A percentile compares a stretch with the other conserved stretches of the same genome.
Evolutionary conservation across 164 flowering plant genomes (phyloP).

Genomic region (Sextonia rubra): DNA sequence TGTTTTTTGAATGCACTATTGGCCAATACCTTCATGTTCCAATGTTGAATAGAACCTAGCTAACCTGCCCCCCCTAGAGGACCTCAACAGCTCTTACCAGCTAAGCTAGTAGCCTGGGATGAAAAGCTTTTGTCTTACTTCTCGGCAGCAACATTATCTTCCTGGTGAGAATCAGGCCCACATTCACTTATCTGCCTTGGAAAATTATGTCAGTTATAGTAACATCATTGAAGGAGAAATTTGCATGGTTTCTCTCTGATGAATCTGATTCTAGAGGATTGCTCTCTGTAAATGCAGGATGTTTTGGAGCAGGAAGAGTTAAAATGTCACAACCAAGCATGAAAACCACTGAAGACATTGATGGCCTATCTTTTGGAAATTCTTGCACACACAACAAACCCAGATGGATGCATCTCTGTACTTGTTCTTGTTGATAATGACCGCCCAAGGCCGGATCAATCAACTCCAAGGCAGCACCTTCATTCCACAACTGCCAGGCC

Average conservation of each 20-base stretch:
- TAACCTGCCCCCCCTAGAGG: too few relatives aligned
- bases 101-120: too few relatives aligned
- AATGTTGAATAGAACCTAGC: too few relatives aligned
- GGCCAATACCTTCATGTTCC: too few relatives aligned
- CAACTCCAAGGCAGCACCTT: constrained; percentile 7
- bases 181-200: not conserved
- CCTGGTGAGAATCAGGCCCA: too few relatives aligned
- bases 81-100: too few relatives aligned
- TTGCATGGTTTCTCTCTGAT: not conserved
- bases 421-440: not conserved
- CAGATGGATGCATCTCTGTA: constrained; percentile 11
- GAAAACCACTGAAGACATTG: constrained; percentile 8
- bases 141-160: too few relatives aligned
- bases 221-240: not conserved
- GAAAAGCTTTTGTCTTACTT: too few relatives aligned
- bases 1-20: too few relatives aligned
- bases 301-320: constrained; percentile 2
- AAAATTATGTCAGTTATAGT: not conserved
- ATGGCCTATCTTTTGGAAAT: constrained; percentile 9
- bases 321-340: constrained; percentile 11
- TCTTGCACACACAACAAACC: constrained; percentile 17
- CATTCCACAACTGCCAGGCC: constrained; percentile 15
- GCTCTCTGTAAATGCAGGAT: not conserved
- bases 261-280: not conserved
- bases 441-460: constrained; percentile 1